Evolutionary conservation across 176 grass and related monocot species (phyloP).

Genomic region (Miscanthus lutarioriparius): DNA sequence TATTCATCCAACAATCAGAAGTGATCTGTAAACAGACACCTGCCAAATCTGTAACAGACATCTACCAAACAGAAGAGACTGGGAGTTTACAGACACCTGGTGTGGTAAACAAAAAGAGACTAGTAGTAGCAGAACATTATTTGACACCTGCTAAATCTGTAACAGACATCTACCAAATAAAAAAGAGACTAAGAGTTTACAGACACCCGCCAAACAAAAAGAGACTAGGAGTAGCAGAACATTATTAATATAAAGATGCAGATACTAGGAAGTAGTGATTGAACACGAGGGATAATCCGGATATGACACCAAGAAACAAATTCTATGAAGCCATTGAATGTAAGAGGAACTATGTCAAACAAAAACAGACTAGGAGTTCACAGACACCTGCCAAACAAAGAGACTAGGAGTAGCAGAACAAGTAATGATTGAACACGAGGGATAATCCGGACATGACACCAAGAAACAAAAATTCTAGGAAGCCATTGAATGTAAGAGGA

Average conservation of each 20-base stretch:
- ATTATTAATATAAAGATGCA: background rate
- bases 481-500: background rate
- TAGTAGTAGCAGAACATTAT: background rate
- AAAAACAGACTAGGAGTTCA: background rate
- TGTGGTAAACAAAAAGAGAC: too few species aligned
- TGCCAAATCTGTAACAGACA: background rate
- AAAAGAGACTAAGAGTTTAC: background rate
- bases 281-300: background rate
- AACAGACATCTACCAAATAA: background rate
- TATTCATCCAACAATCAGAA: background rate
- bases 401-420: background rate
- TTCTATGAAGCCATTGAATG: constrained; percentile 1
- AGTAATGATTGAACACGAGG: background rate
- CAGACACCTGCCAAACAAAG: background rate
- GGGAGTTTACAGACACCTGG: too few species aligned
- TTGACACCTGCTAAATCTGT: background rate
- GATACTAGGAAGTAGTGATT: background rate
- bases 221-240: too few species aligned
- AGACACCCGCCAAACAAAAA: too few species aligned
- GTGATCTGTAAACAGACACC: background rate
- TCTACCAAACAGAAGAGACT: background rate
- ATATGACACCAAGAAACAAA: background rate
- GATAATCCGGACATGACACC: background rate
- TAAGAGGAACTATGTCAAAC: background rate
- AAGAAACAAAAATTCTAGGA: background rate